Base-by-base conservation (phyloP, 257 asterid genomes). In the Primulina eburnea region DNA sequence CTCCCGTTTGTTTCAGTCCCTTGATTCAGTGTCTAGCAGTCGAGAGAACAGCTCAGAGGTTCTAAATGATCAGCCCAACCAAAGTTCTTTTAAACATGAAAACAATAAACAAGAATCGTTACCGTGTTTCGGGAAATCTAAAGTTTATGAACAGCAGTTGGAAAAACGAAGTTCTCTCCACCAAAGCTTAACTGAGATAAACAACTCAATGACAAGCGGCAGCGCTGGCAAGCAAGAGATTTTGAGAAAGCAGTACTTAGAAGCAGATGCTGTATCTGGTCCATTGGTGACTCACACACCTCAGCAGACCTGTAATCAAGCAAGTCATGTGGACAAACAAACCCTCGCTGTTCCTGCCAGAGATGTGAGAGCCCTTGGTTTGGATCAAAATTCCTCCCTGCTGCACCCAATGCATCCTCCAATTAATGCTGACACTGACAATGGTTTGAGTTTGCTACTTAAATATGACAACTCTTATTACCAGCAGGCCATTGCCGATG, bases 11-110 rank as follows among this genome's bases (percentile, higher is more conserved):
- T 70, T 82, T 20, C 75, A 38, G 53, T 73, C 84, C 56, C 74
- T 80, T 50, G 84, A 78, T 78, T 82, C 85, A 58, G 74, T 74
- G 18, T 73, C 81, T 71, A 69, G 80, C 86, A 73, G 79, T 38
- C 60, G 12, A 18, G 81, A 77, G 50, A 65, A 69, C 50, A 62
- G 77, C 28, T 66, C 76, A 8, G 70, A 63, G 65, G 69, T 73
- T 75, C 74, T 73, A 29, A 74, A 65, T 34, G 82, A 71, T 74
- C 84, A 10, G 60, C 72, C 68, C 37, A 62, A 40, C 60, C 80
- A 74, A 29, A 69, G 55, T 47, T 65, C 55, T 21, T 78, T 61
- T 34, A 73, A 67, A 71, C 63, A 37, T 16, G 80, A 80, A 55
- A 61, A 43, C 32, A 77, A 55, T 64, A 62, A 58, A 34, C 77